Evolutionary conservation across 306 rosid species (phyloP).

Genomic region (Cucurbita argyrosperma): DNA sequence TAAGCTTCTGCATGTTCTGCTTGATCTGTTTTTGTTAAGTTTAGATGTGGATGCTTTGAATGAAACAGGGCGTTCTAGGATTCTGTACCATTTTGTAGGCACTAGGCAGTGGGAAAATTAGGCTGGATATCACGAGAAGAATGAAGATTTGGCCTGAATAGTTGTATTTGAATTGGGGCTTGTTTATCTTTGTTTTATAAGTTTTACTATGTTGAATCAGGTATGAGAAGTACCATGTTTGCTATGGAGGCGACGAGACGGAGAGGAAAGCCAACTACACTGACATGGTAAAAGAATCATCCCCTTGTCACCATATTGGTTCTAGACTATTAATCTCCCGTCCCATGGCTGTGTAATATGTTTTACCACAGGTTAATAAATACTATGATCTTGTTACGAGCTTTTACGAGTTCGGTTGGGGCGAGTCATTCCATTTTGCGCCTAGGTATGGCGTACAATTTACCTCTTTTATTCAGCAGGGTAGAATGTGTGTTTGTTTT

Average conservation of each 20-base stretch:
- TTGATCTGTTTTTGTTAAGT: background rate
- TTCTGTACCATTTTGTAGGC: background rate
- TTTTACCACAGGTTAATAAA: conserved; percentile 63
- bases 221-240: conserved; percentile 91
- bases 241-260: conserved; percentile 69
- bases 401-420: conserved; percentile 98
- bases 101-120: too few relatives aligned
- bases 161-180: background rate
- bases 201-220: conserved; percentile 28
- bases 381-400: conserved; percentile 89
- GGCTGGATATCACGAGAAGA: background rate
- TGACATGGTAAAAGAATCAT: conserved; percentile 61
- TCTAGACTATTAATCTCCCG: background rate
- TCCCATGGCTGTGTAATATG: background rate
- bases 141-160: background rate
- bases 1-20: background rate
- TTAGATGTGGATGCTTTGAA: background rate
- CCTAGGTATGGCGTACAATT: conserved; percentile 30
- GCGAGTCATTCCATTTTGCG: conserved; percentile 96
- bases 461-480: background rate
- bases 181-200: background rate
- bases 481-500: background rate
- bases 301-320: background rate
- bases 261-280: conserved; percentile 70
- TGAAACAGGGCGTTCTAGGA: background rate